Evolutionary conservation across 208 protist genomes (phyloP), one percentile per base, ranked within the genome.

Genomic region (Naegleria fowleri): DNA sequence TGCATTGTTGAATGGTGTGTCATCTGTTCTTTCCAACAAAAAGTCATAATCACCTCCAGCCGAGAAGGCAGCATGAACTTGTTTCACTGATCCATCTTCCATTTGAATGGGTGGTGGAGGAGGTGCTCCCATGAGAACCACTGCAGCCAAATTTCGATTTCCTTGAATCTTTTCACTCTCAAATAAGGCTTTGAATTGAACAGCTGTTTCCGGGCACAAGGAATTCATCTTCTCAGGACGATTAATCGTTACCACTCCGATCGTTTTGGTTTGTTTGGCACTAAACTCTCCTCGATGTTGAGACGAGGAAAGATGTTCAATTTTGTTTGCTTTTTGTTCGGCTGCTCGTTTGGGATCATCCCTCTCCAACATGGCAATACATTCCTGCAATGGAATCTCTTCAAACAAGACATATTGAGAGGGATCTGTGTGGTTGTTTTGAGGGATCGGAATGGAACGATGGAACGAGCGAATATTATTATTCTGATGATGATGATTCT

Each of bases 41-140:
- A 96, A 96, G 19, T 93, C 51, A 38, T 96, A 90, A 85, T 96
- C 95, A 29, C 95, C 95, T 48, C 95, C 94, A 19, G 94, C 92
- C 38, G 67, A 92, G 83, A 96, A 96, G 16, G 94, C 94, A 67
- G 55, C 19, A 67, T 67, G 55, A 67, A 29, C 19, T 29, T 29
- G 11, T 67, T 67, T 67, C 1, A 15, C 6, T 22, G 11, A 15
- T 15, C 19, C 11, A 67, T 67, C 55, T 7, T 48, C 43, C 43
- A 48, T 48, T 48, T 48, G 43, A 48, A 48, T 7, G 43, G 43
- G 43, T 36, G 67, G 67, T 36, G 16, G 6, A 36, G 67, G 16
- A 15, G 67, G 67, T 22, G 55, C 75, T 36, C 75, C 75, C 13
- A n/a, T 83, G 1, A 83, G 39, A 83, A 83, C 29, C 11, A 83